Evolutionary conservation across 305 asterid species (phyloP).

Genomic region (Nicotiana rustica): DNA sequence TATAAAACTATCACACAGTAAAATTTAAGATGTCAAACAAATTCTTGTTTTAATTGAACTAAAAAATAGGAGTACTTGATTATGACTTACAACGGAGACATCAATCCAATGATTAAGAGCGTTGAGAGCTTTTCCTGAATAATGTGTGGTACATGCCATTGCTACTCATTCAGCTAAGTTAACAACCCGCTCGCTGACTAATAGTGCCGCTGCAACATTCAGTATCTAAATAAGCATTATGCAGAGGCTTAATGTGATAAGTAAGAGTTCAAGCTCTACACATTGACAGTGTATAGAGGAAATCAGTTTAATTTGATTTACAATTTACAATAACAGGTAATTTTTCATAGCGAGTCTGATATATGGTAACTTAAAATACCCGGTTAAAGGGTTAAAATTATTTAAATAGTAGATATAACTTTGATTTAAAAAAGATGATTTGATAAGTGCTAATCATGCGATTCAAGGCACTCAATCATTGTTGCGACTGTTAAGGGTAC

Average conservation of each 20-base stretch:
- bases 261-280: not conserved
- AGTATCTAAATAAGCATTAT: not conserved
- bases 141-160: constrained; percentile 53
- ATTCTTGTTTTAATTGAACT: not conserved
- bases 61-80: not conserved
- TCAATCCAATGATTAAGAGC: constrained; percentile 53
- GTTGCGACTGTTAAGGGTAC: too few relatives aligned
- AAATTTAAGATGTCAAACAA: not conserved
- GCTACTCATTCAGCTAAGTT: constrained; percentile 51
- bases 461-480: too few relatives aligned
- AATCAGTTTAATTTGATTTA: too few relatives aligned
- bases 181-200: constrained; percentile 49
- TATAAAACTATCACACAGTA: not conserved
- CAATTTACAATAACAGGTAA: not conserved
- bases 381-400: too few relatives aligned
- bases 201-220: constrained; percentile 60
- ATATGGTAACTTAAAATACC: not conserved
- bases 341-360: not conserved
- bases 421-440: too few relatives aligned
- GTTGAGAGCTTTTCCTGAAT: constrained; percentile 48
- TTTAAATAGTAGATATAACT: too few relatives aligned
- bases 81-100: constrained; percentile 46
- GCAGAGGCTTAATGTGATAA: too few relatives aligned
- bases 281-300: not conserved
- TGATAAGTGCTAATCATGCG: too few relatives aligned